Conservation (phyloP, 139 green algal species). For the Parachlorella kessleri region DNA sequence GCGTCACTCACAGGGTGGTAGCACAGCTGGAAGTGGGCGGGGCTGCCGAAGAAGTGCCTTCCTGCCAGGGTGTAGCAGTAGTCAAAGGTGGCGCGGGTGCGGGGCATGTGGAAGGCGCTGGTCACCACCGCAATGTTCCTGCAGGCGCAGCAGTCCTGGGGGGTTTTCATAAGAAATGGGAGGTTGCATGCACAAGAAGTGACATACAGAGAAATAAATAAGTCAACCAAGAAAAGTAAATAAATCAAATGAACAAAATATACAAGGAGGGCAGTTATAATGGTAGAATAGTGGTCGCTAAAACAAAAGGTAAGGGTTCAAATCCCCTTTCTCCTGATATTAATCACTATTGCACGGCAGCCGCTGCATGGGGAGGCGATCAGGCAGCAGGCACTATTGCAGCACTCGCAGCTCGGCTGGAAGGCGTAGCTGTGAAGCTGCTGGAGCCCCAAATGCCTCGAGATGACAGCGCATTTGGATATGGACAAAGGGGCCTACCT, state of each 20-base stretch:
- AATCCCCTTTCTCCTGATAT: neutral
- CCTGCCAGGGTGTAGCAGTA: constrained; percentile 53
- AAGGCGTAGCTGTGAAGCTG: too few species aligned
- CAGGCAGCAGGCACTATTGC: too few species aligned
- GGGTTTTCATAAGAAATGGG: too few species aligned
- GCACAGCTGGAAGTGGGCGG: constrained; percentile 1
- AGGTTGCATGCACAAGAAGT: too few species aligned
- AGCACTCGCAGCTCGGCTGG: too few species aligned
- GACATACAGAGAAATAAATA: constrained; percentile 24
- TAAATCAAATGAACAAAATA: constrained; percentile 3
- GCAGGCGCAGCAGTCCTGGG: too few species aligned
- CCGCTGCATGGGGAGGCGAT: too few species aligned
- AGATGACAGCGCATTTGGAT: too few species aligned
- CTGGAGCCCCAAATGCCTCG: too few species aligned
- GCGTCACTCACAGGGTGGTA: constrained; percentile 52
- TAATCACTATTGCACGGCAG: neutral
- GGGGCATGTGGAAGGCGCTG: constrained; percentile 83
- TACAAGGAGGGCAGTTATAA: neutral
- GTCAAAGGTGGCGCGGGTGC: constrained; percentile 67
- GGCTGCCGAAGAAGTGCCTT: constrained; percentile 32
- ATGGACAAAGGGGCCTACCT: constrained; percentile 27
- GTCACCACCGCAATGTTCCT: constrained; percentile 62
- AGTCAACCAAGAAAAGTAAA: constrained; percentile 16
- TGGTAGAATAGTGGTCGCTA: constrained; percentile 12
- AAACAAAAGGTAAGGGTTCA: neutral